Evolutionary conservation across 2,329 filamentous ascomycete genomes (phyloP).

Genomic region (Cladosporium oxysporum): DNA sequence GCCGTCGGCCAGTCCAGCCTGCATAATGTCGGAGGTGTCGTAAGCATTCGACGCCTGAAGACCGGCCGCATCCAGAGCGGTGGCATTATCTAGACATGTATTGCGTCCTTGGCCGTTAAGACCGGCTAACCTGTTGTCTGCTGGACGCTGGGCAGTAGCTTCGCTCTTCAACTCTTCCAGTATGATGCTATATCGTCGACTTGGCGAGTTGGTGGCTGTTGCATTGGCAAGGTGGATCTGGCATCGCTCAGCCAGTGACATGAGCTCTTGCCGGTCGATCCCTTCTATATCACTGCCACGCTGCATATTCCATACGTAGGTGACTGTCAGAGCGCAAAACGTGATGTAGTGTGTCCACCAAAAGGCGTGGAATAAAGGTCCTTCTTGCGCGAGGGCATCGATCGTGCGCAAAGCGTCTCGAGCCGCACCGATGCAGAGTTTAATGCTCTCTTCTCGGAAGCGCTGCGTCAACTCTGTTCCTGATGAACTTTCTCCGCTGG

Average conservation of each 20-base stretch:
- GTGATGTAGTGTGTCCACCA: constrained; percentile 55
- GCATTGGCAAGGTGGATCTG: constrained; percentile 49
- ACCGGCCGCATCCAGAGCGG: not conserved
- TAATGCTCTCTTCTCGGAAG: constrained; percentile 17
- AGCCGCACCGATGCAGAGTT: constrained; percentile 19
- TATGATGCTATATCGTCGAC: constrained; percentile 51
- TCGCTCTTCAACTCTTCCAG: constrained; percentile 49
- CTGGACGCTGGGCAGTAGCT: constrained; percentile 25
- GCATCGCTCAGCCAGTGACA: constrained; percentile 48
- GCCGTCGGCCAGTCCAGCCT: constrained; percentile 9
- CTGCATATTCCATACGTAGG: constrained; percentile 53
- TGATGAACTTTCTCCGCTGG: not conserved
- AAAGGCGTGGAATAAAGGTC: constrained; percentile 45
- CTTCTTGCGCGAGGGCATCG: constrained; percentile 42
- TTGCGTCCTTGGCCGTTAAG: not conserved
- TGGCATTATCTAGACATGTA: not conserved
- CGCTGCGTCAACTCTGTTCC: not conserved
- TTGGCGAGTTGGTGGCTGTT: constrained; percentile 50
- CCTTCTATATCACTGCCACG: constrained; percentile 22
- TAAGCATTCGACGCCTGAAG: not conserved
- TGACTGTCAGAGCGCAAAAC: constrained; percentile 51
- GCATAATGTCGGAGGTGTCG: not conserved
- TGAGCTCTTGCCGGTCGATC: constrained; percentile 32
- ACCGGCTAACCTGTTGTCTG: not conserved
- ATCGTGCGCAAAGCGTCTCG: constrained; percentile 32